These are phyloP conservation scores for Crucihimalaya himalaica DNA, from an alignment of 345 rosid genomes.

Conservation along the genomic window DNA sequence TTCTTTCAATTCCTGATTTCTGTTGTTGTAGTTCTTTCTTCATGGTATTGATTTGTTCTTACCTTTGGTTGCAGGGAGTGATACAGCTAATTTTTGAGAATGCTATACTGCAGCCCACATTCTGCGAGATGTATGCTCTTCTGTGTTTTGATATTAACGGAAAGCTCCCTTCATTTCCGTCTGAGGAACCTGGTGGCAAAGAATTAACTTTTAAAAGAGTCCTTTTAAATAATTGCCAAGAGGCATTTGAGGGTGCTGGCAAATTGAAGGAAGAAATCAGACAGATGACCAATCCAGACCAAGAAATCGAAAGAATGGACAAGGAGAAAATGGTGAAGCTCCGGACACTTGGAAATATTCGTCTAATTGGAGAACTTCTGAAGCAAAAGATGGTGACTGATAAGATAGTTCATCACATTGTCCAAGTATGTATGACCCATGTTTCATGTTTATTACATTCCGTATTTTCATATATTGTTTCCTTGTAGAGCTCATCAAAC, in stretches of 20 bases:
- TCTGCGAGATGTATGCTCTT: constrained; percentile 89
- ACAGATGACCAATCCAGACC: constrained; percentile 74
- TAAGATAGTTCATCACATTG: constrained; percentile 80
- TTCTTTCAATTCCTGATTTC: not conserved
- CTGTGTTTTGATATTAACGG: constrained; percentile 75
- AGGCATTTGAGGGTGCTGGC: constrained; percentile 86
- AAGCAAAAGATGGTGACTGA: constrained; percentile 96
- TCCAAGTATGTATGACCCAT: constrained; percentile 47
- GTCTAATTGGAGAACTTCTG: constrained; percentile 86
- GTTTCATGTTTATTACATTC: not conserved
- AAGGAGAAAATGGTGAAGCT: constrained; percentile 74
- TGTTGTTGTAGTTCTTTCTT: not conserved
- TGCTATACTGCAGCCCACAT: constrained; percentile 92
- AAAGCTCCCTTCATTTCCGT: constrained; percentile 74
- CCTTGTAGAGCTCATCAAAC: not conserved
- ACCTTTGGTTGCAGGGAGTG: constrained; percentile 62
- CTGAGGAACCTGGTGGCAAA: constrained; percentile 81
- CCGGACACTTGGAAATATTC: constrained; percentile 86
- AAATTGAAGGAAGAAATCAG: constrained; percentile 67
- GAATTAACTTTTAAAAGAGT: constrained; percentile 79
- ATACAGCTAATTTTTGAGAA: constrained; percentile 80
- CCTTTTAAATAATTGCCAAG: constrained; percentile 82
- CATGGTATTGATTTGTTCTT: not conserved
- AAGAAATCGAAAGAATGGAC: constrained; percentile 77
- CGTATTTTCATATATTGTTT: not conserved